phyloP scores from a whole-genome alignment of 2,329 filamentous ascomycete species.

The Aspergillus ustus region DNA sequence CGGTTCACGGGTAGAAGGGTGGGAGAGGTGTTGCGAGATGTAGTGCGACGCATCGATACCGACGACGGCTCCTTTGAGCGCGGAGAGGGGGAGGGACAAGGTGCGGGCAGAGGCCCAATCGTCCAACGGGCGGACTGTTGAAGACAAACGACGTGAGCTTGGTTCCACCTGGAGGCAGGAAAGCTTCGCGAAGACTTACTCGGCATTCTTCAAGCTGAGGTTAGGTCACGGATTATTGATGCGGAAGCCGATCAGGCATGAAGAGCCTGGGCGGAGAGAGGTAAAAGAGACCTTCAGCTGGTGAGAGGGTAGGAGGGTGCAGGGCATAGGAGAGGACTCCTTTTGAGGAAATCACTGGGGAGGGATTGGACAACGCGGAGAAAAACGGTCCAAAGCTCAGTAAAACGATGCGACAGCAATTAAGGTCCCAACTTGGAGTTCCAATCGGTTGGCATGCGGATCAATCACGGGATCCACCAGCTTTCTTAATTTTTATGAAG shows the following conservation, averaged over 20 bases:
- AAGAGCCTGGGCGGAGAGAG: conserved; percentile 23
- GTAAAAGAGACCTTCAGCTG: conserved; percentile 3
- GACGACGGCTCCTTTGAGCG: conserved; percentile 74
- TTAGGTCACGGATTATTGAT: conserved; percentile 26
- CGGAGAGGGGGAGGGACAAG: conserved; percentile 66
- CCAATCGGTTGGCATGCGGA: neutral
- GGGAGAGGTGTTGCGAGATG: conserved; percentile 76
- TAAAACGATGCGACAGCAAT: conserved; percentile 12
- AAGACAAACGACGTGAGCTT: conserved; percentile 10
- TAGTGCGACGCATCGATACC: conserved; percentile 92
- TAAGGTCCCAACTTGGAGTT: neutral
- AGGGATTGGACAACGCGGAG: neutral
- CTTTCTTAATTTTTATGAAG: neutral
- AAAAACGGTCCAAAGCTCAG: neutral
- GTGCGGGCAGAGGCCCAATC: conserved; percentile 61
- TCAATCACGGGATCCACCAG: conserved; percentile 18
- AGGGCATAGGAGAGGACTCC: neutral
- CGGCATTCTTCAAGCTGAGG: conserved; percentile 41
- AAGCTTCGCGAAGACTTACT: conserved; percentile 34
- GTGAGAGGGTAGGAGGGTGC: neutral
- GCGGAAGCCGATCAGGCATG: conserved; percentile 35
- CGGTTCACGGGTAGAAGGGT: conserved; percentile 75
- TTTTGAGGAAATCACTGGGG: neutral
- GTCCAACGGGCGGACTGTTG: conserved; percentile 56
- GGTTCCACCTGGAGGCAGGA: conserved; percentile 1